Percentiles rank a stretch among this genome's conserved stretches.
Conservation (phyloP, 139 green algal species). For the Chlamydomonas sp. region DNA sequence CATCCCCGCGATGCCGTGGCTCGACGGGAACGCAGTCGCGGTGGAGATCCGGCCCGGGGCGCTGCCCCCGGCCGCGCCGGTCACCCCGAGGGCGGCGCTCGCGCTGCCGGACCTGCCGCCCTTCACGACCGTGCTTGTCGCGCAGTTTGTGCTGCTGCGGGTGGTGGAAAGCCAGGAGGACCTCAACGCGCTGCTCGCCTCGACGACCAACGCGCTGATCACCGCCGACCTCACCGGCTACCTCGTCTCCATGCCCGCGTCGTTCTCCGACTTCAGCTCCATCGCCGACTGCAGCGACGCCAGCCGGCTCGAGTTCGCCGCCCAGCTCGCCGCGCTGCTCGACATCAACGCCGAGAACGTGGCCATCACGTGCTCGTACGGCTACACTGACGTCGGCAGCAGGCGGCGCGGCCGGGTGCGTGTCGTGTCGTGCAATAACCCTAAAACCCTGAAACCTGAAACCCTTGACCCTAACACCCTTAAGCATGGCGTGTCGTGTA, state of each 20-base stretch:
- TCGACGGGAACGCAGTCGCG: slow-evolving; percentile 13
- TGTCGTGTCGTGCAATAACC: too few relatives aligned
- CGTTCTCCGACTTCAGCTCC: slow-evolving; percentile 7
- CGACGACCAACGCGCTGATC: neutral
- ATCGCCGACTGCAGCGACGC: neutral
- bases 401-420: too few relatives aligned
- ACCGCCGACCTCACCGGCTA: slow-evolving; percentile 10
- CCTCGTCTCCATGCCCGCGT: slow-evolving; percentile 8
- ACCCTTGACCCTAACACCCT: too few relatives aligned
- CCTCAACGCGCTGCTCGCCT: neutral
- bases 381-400: slow-evolving; percentile 12
- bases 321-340: neutral
- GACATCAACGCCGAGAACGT: neutral
- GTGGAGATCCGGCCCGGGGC: slow-evolving; percentile 9
- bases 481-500: too few relatives aligned
- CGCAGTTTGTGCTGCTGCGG: slow-evolving; percentile 9
- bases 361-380: slow-evolving; percentile 9
- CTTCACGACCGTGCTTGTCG: neutral
- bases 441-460: too few relatives aligned
- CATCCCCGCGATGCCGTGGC: slow-evolving; percentile 6
- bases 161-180: slow-evolving; percentile 3
- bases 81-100: neutral
- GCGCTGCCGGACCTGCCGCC: neutral
- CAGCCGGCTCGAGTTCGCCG: neutral
- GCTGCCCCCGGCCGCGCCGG: neutral